Conservation (phyloP, 2,329 filamentous ascomycete genomes). For the Talaromyces amestolkiae region DNA sequence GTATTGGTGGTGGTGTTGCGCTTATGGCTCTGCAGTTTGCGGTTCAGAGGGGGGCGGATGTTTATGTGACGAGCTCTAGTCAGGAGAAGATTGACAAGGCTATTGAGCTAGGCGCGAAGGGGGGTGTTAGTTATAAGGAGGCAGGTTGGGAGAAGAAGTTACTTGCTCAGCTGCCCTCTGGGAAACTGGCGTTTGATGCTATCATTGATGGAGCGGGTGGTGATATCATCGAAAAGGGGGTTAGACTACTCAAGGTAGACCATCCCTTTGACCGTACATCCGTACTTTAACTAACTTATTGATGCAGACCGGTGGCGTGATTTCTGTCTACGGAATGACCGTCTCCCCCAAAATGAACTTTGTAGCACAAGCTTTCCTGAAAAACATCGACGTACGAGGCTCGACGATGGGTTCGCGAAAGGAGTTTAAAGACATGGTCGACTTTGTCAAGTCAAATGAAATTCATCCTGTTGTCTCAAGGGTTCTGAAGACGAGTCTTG, state of each 20-base stretch:
- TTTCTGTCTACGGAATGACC: conserved; percentile 90
- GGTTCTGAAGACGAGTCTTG: conserved; percentile 65
- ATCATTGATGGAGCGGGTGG: conserved; percentile 91
- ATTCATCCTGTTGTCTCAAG: conserved; percentile 76
- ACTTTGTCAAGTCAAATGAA: conserved; percentile 70
- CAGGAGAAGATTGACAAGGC: conserved; percentile 74
- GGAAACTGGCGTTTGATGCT: conserved; percentile 69
- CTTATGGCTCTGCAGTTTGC: conserved; percentile 78
- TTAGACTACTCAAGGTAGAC: conserved; percentile 65
- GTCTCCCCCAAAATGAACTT: conserved; percentile 80
- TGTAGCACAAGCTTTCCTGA: conserved; percentile 76
- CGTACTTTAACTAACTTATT: not conserved
- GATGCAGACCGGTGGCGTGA: conserved; percentile 69
- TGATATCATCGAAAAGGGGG: conserved; percentile 69
- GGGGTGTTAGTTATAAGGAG: conserved; percentile 79
- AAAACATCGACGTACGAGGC: conserved; percentile 82
- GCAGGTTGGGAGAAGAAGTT: conserved; percentile 79
- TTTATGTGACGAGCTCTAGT: conserved; percentile 78
- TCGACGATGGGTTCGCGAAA: conserved; percentile 86
- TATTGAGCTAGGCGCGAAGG: conserved; percentile 67
- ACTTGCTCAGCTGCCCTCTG: conserved; percentile 56
- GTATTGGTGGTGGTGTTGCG: conserved; percentile 90
- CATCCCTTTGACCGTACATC: not conserved
- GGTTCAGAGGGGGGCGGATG: conserved; percentile 68
- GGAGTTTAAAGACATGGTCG: conserved; percentile 89